phyloP scores from a whole-genome alignment of 2,329 filamentous ascomycete genomes.

The Fusarium citri region DNA sequence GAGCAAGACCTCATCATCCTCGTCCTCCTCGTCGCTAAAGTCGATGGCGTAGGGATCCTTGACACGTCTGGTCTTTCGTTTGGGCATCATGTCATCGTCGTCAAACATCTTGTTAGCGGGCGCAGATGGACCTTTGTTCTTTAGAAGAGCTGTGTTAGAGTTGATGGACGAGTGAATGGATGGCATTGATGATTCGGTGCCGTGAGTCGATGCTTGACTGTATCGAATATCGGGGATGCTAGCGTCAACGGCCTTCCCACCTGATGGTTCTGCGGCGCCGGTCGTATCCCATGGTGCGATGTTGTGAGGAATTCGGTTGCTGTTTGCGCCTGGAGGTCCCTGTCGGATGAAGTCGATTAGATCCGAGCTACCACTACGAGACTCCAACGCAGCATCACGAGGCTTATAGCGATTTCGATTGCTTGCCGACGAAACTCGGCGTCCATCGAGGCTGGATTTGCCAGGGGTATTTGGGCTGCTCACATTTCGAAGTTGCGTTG shows the following conservation, averaged over 20 bases:
- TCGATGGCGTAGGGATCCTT: conserved; percentile 96
- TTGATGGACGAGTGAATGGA: conserved; percentile 75
- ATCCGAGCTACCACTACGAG: conserved; percentile 78
- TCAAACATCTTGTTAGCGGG: conserved; percentile 56
- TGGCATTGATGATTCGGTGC: conserved; percentile 68
- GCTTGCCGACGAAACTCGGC: conserved; percentile 54
- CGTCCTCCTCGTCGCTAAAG: conserved; percentile 72
- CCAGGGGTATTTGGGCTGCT: conserved; percentile 47
- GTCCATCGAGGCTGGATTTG: conserved; percentile 55
- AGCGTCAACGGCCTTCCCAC: conserved; percentile 64
- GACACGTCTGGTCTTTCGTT: conserved; percentile 80
- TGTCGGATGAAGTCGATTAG: conserved; percentile 95
- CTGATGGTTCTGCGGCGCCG: conserved; percentile 81
- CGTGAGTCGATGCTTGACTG: conserved; percentile 67
- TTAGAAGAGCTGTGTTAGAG: conserved; percentile 77
- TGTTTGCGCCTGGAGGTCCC: conserved; percentile 74
- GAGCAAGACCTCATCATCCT: conserved; percentile 58
- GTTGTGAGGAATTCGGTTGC: conserved; percentile 79
- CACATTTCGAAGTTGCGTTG: conserved; percentile 52
- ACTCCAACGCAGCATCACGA: conserved; percentile 74
- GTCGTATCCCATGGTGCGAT: conserved; percentile 87
- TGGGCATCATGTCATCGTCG: conserved; percentile 69
- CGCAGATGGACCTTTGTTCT: conserved; percentile 52
- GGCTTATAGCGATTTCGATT: conserved; percentile 72
- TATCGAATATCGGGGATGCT: conserved; percentile 66